These are phyloP conservation scores for Skeletonema menzelii DNA, from an alignment of 108 stramenopile genomes.

Conservation along the genomic window DNA sequence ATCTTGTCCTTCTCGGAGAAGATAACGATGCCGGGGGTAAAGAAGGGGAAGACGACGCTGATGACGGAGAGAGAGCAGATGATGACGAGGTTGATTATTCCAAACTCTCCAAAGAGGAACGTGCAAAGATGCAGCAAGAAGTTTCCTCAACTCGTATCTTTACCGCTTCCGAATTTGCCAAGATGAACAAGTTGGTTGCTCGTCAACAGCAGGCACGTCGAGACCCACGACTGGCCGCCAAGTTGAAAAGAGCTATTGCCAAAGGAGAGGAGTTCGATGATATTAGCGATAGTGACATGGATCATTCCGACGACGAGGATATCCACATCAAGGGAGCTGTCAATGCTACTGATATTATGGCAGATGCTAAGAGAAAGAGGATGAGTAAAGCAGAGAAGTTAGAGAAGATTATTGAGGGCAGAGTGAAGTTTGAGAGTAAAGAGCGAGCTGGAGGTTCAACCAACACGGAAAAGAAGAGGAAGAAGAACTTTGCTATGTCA, in stretches of 20 bases:
- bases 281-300: constrained; percentile 63
- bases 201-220: constrained; percentile 69
- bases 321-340: constrained; percentile 73
- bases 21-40: constrained; percentile 38
- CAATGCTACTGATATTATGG: constrained; percentile 74
- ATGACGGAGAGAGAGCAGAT: constrained; percentile 32
- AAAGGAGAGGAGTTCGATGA: constrained; percentile 75
- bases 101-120: constrained; percentile 70
- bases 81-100: constrained; percentile 60
- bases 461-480: constrained; percentile 89
- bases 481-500: constrained; percentile 91
- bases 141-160: constrained; percentile 85
- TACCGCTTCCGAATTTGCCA: constrained; percentile 79
- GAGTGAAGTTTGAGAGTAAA: constrained; percentile 78
- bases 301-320: constrained; percentile 67
- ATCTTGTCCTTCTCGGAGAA: constrained; percentile 59
- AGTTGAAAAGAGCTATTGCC: constrained; percentile 73
- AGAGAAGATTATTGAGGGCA: constrained; percentile 72
- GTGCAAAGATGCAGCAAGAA: constrained; percentile 73
- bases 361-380: constrained; percentile 77
- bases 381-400: constrained; percentile 80
- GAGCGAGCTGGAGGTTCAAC: constrained; percentile 86
- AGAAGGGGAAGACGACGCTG: constrained; percentile 15
- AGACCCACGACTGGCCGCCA: constrained; percentile 82
- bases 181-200: constrained; percentile 89